phyloP scores from a whole-genome alignment of 179 eudicot species.

The Camellia oleifera region DNA sequence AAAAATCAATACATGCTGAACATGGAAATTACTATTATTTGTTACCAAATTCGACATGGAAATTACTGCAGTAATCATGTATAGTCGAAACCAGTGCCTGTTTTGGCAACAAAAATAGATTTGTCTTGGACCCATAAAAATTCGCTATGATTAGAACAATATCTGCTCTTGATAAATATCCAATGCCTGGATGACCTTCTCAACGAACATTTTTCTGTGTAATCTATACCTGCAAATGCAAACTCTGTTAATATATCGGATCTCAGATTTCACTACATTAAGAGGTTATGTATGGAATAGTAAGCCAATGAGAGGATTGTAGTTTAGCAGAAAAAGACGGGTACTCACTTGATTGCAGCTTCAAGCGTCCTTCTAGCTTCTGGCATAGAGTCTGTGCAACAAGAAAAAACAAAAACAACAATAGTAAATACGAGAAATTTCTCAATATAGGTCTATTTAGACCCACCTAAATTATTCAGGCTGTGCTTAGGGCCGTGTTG shows the following conservation, averaged over 20 bases:
- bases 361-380: slow-evolving; percentile 73
- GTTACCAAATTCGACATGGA: neutral
- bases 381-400: slow-evolving; percentile 53
- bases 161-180: slow-evolving; percentile 76
- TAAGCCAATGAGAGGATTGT: neutral
- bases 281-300: neutral
- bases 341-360: slow-evolving; percentile 83
- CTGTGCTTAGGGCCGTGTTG: neutral
- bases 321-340: neutral
- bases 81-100: neutral
- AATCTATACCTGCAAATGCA: slow-evolving; percentile 74
- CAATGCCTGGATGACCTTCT: slow-evolving; percentile 78
- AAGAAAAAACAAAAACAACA: slow-evolving; percentile 2
- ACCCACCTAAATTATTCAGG: neutral
- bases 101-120: neutral
- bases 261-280: slow-evolving; percentile 3
- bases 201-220: slow-evolving; percentile 68
- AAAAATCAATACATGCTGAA: neutral
- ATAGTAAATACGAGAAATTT: slow-evolving; percentile 11
- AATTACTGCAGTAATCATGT: neutral
- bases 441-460: neutral
- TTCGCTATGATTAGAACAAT: slow-evolving; percentile 32
- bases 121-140: neutral
- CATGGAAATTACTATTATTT: neutral
- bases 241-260: neutral